Percentiles rank a stretch among this genome's conserved stretches.
phyloP scores from a whole-genome alignment of 305 asterid species.

The Rubia tinctorum region DNA sequence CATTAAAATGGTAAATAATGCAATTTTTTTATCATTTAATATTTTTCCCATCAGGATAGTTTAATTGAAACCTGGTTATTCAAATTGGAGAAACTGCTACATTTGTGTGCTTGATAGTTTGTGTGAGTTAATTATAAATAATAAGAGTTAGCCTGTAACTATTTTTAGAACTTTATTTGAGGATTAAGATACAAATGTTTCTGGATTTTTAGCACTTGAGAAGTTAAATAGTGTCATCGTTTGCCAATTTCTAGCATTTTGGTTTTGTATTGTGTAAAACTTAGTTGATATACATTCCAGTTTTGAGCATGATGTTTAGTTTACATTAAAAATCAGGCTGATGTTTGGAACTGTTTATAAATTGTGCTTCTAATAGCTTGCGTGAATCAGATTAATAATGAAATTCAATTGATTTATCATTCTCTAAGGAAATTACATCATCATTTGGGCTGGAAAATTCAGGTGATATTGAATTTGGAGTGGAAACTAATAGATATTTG shows the following conservation, averaged over 20 bases:
- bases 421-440: no score
- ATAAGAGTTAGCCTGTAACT: neutral
- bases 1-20: no score
- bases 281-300: neutral
- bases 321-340: no score
- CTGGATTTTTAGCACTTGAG: neutral
- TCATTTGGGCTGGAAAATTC: no score
- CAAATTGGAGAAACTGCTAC: neutral
- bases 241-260: neutral
- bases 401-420: no score
- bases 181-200: neutral
- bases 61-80: neutral
- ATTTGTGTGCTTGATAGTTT: neutral
- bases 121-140: neutral
- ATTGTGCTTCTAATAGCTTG: no score
- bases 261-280: neutral
- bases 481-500: no score
- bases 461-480: no score
- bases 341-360: no score
- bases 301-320: neutral
- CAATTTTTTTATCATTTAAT: neutral
- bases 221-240: neutral
- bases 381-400: no score
- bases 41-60: neutral
- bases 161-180: neutral